phyloP scores from a whole-genome alignment of 2,329 filamentous ascomycete species.

The Canariomyces notabilis region DNA sequence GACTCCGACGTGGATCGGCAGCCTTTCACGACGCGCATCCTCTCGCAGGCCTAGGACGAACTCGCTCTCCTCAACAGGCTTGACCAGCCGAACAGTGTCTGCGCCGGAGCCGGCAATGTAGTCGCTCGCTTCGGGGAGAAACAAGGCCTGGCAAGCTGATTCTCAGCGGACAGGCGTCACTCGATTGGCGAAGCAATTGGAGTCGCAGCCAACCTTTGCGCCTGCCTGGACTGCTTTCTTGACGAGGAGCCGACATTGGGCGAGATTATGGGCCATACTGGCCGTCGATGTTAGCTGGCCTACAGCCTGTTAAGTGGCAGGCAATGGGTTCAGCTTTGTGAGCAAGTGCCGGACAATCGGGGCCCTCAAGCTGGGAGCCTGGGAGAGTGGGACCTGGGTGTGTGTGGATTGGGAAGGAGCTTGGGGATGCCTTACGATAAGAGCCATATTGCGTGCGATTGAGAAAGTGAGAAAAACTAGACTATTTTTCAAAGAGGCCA shows the following conservation, averaged over 20 bases:
- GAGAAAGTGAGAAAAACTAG: no score
- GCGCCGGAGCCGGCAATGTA: conserved; percentile 70
- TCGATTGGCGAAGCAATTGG: conserved; percentile 9
- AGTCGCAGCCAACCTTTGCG: conserved; percentile 57
- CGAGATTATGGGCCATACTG: conserved; percentile 71
- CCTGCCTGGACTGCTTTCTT: conserved; percentile 68
- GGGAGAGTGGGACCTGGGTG: not conserved
- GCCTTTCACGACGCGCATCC: conserved; percentile 55
- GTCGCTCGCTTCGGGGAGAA: conserved; percentile 87
- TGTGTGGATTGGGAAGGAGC: not conserved
- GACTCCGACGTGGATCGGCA: conserved; percentile 82
- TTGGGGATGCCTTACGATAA: not conserved
- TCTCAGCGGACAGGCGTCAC: conserved; percentile 4
- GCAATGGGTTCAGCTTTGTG: no score
- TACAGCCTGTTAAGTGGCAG: conserved; percentile 70
- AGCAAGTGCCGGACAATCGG: no score
- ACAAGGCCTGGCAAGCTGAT: conserved; percentile 44
- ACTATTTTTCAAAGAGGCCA: not conserved
- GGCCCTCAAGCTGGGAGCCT: no score
- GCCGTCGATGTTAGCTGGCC: conserved; percentile 86
- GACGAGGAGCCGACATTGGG: conserved; percentile 68
- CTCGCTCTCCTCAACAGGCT: conserved; percentile 57
- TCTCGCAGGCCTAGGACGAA: conserved; percentile 73
- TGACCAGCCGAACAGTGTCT: conserved; percentile 67
- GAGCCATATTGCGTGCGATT: not conserved